Conservation (phyloP, 148 eudicot genomes). For the Euryodendron excelsum region DNA sequence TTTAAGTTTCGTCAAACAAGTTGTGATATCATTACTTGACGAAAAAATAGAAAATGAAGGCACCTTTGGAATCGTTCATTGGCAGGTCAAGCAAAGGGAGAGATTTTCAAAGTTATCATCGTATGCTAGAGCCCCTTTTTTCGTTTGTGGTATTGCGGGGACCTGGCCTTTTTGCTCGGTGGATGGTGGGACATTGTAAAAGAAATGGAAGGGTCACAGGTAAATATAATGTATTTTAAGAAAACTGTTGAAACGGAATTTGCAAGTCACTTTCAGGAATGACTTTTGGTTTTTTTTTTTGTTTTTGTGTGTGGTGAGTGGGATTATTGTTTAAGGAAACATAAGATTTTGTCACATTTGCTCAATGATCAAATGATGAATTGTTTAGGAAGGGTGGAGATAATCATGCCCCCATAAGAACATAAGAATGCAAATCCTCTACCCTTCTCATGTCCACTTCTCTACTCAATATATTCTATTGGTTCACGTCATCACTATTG, state of each 20-base stretch:
- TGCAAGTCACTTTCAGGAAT: constrained; percentile 3
- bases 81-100: constrained; percentile 3
- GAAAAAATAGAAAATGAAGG: constrained; percentile 3
- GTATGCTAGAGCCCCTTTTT: not conserved
- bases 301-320: not conserved
- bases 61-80: not conserved
- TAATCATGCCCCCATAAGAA: not conserved
- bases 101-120: constrained; percentile 1
- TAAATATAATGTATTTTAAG: not conserved
- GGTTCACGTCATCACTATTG: too few relatives aligned
- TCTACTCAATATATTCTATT: too few relatives aligned
- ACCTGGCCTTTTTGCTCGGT: not conserved
- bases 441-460: too few relatives aligned
- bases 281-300: not conserved
- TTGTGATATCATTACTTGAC: not conserved
- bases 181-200: constrained; percentile 16
- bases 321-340: not conserved
- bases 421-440: not conserved
- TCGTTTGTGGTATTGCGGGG: not conserved
- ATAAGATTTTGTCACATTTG: not conserved
- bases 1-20: constrained; percentile 9
- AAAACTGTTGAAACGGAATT: not conserved
- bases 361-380: constrained; percentile 2
- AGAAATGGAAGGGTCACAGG: not conserved
- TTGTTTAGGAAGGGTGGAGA: not conserved